Percentiles rank a stretch among this genome's conserved stretches.
Conservation (phyloP, 1,284 basidiomycete species). For the Rugosomyces carneus region DNA sequence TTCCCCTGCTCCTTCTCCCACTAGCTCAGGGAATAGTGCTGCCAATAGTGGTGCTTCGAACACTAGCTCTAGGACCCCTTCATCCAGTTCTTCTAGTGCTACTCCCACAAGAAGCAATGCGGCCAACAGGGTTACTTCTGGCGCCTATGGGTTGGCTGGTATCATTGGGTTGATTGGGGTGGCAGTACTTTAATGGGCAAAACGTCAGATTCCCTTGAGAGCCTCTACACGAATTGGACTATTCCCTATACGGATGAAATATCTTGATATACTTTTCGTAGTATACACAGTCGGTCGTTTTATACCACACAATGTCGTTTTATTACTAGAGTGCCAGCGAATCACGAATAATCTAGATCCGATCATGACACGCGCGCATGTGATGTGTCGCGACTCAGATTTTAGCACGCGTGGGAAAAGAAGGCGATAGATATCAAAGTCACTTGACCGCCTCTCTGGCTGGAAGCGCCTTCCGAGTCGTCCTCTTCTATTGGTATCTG, state of each 20-base stretch:
- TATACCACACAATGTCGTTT: not conserved
- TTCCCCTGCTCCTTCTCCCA: not conserved
- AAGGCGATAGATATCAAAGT: conserved; percentile 10
- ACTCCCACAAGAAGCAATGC: conserved; percentile 19
- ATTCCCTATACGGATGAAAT: not conserved
- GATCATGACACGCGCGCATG: conserved; percentile 10
- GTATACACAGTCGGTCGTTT: conserved; percentile 1
- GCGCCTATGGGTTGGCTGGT: conserved; percentile 36
- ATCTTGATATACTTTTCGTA: conserved; percentile 1
- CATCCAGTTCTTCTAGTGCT: conserved; percentile 11
- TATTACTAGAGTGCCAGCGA: not conserved
- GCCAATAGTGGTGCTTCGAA: conserved; percentile 13
- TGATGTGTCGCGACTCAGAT: conserved; percentile 15
- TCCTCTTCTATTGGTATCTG: not conserved
- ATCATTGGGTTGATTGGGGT: conserved; percentile 44
- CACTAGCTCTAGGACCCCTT: conserved; percentile 14
- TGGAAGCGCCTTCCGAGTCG: conserved; percentile 2
- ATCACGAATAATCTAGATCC: too few species aligned
- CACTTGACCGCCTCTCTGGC: conserved; percentile 1
- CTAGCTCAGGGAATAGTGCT: conserved; percentile 3
- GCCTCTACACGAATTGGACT: conserved; percentile 1
- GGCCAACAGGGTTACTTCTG: conserved; percentile 25
- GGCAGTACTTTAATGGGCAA: conserved; percentile 33
- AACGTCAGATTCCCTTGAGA: not conserved
- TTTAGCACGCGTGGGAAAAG: conserved; percentile 13